phyloP scores from a whole-genome alignment of 768 basidiomycete species.

The Heimioporus sp. region DNA sequence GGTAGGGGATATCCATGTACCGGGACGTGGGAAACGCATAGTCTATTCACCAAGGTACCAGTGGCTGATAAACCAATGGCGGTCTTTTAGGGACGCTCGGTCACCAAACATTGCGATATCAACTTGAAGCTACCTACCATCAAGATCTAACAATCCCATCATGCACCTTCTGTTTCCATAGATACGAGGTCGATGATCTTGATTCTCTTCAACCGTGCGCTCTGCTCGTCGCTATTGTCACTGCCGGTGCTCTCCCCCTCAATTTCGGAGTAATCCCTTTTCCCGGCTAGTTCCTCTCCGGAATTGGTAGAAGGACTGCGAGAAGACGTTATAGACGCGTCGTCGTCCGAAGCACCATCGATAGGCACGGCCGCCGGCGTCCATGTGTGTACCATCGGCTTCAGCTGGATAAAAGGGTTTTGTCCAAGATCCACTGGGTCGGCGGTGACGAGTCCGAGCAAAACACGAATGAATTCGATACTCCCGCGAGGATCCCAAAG shows the following conservation, averaged over 20 bases:
- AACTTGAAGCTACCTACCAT: too few species aligned
- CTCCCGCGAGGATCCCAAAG: slow-evolving; percentile 3
- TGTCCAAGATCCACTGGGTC: slow-evolving; percentile 6
- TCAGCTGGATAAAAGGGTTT: not conserved
- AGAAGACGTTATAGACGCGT: not conserved
- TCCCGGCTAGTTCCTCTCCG: not conserved
- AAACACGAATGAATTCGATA: slow-evolving; percentile 11
- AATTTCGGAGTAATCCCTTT: not conserved
- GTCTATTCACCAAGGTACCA: too few species aligned
- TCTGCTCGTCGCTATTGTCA: not conserved
- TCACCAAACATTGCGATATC: too few species aligned
- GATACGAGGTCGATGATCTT: not conserved
- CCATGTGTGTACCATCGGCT: not conserved
- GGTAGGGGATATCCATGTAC: too few species aligned
- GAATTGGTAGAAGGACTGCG: not conserved
- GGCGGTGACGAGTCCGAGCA: slow-evolving; percentile 14
- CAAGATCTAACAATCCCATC: too few species aligned
- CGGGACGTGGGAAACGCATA: too few species aligned
- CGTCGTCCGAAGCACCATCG: not conserved
- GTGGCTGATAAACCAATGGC: too few species aligned
- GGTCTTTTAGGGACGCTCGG: too few species aligned
- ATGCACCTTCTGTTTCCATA: too few species aligned
- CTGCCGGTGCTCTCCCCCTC: not conserved
- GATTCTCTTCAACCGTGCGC: not conserved
- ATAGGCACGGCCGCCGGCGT: too few species aligned